Evolutionary conservation across 2,329 filamentous ascomycete species (phyloP), one percentile per base, ranked within the genome.

Genomic region (Botrytis byssoidea): DNA sequence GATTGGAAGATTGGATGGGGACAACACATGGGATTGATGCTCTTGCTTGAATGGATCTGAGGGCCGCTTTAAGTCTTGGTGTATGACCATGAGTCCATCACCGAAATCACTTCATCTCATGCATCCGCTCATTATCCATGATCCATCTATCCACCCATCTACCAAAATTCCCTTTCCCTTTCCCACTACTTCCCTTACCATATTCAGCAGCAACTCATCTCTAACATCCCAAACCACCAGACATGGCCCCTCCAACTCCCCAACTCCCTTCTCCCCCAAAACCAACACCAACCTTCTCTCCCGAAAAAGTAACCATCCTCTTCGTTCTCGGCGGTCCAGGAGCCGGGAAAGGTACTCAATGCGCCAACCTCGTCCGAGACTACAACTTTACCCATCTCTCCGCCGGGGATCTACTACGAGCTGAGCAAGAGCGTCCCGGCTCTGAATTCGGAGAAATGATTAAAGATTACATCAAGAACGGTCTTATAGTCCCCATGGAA

Each of bases 401-500:
- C 6, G 96, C 96, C 0, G 96, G 96, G 74, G 96, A 99, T 83
- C 88, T 99, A 64, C 88, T 99, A 76, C 93, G 96, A 75, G 95
- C 94, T 76, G 96, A 99, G 85, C 96, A 98, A 85, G 88, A 95
- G 81, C 92, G 95, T 7, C 88, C 89, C 0, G 95, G 93, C 74
- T 94, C 91, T 77, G 87, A 98, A 83, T 98, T 97, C 82, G 96
- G 96, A 82, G 90, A 94, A 77, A 88, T 98, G 85, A 99, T 99
- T 88, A 92, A 92, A 82, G 88, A 92, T 79, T 95, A 96, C 85
- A 99, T 99, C 87, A 93, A 92, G 81, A 92, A 99, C 82, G 96
- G 96, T 74, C 90, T 90, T 79, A 99, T 99, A 83, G 96, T 99
- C 76, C 96, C 96, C n/a, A 97, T 97, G 93, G 95, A 98, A 83